These are phyloP conservation scores for Beauveria scarabaeidicola DNA, from an alignment of 2,329 filamentous ascomycete genomes.

Conservation along the genomic window DNA sequence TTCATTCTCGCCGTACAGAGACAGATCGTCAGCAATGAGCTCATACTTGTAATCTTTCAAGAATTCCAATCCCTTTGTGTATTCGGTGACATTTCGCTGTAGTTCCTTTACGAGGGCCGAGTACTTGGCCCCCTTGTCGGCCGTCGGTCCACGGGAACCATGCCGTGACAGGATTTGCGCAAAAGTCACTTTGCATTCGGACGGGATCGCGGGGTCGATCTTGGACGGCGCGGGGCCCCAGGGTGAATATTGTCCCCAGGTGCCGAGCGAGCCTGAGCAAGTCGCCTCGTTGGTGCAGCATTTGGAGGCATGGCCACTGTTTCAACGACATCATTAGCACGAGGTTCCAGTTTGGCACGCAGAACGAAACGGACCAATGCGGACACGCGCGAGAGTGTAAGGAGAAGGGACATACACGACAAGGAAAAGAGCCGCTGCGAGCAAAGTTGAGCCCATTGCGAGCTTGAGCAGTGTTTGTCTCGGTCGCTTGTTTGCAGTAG, in stretches of 20 bases:
- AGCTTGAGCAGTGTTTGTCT: not conserved
- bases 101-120: constrained; percentile 56
- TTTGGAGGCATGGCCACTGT: not conserved
- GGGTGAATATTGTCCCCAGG: constrained; percentile 84
- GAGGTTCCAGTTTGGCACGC: not conserved
- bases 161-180: constrained; percentile 77
- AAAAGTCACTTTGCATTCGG: constrained; percentile 67
- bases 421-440: constrained; percentile 4
- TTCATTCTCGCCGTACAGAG: constrained; percentile 56
- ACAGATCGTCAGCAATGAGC: constrained; percentile 62
- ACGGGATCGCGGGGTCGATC: constrained; percentile 51
- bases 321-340: not conserved
- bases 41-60: constrained; percentile 62
- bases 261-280: constrained; percentile 43
- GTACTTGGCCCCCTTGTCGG: constrained; percentile 57
- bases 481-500: not conserved
- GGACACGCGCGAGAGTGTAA: not conserved
- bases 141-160: constrained; percentile 73
- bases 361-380: not conserved
- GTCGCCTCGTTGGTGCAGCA: constrained; percentile 5
- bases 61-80: constrained; percentile 58
- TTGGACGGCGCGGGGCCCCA: constrained; percentile 68
- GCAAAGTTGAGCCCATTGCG: constrained; percentile 5
- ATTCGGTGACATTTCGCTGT: constrained; percentile 46
- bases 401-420: not conserved